phyloP scores from a whole-genome alignment of 768 basidiomycete species.

The Pleurotus eryngii region DNA sequence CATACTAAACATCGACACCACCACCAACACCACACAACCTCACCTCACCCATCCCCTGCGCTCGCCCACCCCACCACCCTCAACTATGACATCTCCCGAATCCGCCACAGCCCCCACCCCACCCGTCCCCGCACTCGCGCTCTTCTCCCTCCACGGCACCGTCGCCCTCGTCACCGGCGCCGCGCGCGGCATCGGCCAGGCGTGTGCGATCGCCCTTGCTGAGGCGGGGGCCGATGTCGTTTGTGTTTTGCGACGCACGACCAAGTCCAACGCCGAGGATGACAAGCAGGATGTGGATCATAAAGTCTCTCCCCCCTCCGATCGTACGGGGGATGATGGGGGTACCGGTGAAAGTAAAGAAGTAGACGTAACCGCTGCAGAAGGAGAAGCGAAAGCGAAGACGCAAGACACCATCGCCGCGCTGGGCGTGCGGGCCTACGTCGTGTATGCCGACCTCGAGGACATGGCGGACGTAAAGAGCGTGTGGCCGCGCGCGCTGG shows the following conservation, averaged over 20 bases:
- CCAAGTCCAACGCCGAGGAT: too few relatives aligned
- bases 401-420: too few relatives aligned
- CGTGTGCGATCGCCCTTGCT: conserved; percentile 46
- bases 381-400: too few relatives aligned
- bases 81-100: neutral
- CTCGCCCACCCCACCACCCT: too few relatives aligned
- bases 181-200: conserved; percentile 58
- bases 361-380: too few relatives aligned
- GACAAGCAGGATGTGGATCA: too few relatives aligned
- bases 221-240: conserved; percentile 47
- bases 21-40: too few relatives aligned
- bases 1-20: too few relatives aligned
- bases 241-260: conserved; percentile 39
- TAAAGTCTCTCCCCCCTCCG: too few relatives aligned
- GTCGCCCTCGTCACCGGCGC: conserved; percentile 81
- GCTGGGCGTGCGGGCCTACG: conserved; percentile 16
- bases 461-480: conserved; percentile 37
- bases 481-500: conserved; percentile 39
- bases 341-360: too few relatives aligned
- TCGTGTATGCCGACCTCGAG: conserved; percentile 40
- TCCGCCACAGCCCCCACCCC: neutral
- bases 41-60: too few relatives aligned
- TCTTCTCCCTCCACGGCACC: conserved; percentile 67
- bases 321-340: too few relatives aligned
- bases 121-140: conserved; percentile 40